Evolutionary conservation across 23 red algal genomes (phyloP).

Genomic region (Gracilaria gracilis): DNA sequence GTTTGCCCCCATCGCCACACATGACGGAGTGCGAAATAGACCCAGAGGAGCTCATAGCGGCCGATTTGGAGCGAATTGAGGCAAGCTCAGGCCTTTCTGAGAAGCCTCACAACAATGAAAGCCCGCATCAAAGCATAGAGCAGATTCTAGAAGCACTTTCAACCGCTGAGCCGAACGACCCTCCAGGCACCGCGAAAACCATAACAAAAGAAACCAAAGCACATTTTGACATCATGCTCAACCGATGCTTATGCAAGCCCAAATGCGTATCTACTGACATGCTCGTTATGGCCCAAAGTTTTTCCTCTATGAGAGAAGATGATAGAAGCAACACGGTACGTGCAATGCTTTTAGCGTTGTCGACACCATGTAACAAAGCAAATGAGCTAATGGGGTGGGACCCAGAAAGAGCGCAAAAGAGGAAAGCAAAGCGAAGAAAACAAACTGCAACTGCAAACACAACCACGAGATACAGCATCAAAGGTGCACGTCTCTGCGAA

Average conservation of each 20-base stretch:
- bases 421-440: too few relatives aligned
- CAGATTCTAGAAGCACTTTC: too few relatives aligned
- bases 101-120: conserved; percentile 22
- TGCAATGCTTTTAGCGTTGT: not conserved
- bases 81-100: conserved; percentile 52
- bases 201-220: too few relatives aligned
- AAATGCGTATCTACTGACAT: too few relatives aligned
- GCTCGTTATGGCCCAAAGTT: not conserved
- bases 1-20: not conserved
- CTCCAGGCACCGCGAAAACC: too few relatives aligned
- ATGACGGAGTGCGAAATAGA: not conserved
- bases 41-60: not conserved
- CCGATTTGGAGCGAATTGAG: not conserved
- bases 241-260: too few relatives aligned
- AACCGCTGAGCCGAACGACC: too few relatives aligned
- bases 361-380: not conserved
- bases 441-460: not conserved
- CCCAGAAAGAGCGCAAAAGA: too few relatives aligned
- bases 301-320: not conserved
- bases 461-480: not conserved
- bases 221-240: too few relatives aligned
- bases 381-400: too few relatives aligned
- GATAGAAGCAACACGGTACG: not conserved
- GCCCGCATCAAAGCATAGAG: conserved; percentile 84
- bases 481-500: not conserved